Evolutionary conservation across 345 rosid species (phyloP).

Genomic region (Anacardium occidentale): DNA sequence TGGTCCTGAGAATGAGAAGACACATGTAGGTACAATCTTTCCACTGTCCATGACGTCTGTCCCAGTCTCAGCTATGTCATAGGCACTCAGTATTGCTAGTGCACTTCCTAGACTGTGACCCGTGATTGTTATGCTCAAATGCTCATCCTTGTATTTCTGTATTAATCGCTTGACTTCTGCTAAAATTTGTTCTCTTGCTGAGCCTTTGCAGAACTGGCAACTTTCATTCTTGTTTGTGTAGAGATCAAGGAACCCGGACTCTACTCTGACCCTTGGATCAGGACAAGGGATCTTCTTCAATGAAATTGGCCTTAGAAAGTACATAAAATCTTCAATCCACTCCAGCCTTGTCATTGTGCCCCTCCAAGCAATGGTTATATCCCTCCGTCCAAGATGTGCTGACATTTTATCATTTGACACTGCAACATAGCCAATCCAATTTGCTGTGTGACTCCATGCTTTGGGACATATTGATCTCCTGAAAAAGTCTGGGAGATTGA

Average conservation of each 20-base stretch:
- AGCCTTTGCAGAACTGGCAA: constrained; percentile 16
- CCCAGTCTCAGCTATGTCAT: constrained; percentile 28
- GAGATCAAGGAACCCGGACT: constrained; percentile 30
- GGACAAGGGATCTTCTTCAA: constrained; percentile 16
- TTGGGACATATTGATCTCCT: constrained; percentile 20
- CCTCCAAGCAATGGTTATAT: constrained; percentile 28
- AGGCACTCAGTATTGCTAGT: constrained; percentile 27
- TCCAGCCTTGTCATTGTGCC: constrained; percentile 30
- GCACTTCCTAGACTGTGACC: constrained; percentile 33
- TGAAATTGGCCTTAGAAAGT: constrained; percentile 17
- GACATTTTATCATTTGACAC: constrained; percentile 27
- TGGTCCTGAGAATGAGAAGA: constrained; percentile 30
- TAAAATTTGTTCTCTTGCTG: constrained; percentile 25
- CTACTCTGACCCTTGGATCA: constrained; percentile 20
- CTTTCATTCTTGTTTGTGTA: constrained; percentile 21
- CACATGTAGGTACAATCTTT: constrained; percentile 13
- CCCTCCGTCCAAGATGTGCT: constrained; percentile 22
- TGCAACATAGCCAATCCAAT: constrained; percentile 37
- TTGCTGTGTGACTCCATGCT: constrained; percentile 24
- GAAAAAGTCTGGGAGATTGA: constrained; percentile 22
- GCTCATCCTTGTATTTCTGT: constrained; percentile 10
- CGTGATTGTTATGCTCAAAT: constrained; percentile 32
- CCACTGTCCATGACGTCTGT: constrained; percentile 13
- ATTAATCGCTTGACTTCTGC: constrained; percentile 15
- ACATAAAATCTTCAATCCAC: constrained; percentile 30